phyloP scores from a whole-genome alignment of 176 grass and related monocot species.

The Elaeis guineensis region DNA sequence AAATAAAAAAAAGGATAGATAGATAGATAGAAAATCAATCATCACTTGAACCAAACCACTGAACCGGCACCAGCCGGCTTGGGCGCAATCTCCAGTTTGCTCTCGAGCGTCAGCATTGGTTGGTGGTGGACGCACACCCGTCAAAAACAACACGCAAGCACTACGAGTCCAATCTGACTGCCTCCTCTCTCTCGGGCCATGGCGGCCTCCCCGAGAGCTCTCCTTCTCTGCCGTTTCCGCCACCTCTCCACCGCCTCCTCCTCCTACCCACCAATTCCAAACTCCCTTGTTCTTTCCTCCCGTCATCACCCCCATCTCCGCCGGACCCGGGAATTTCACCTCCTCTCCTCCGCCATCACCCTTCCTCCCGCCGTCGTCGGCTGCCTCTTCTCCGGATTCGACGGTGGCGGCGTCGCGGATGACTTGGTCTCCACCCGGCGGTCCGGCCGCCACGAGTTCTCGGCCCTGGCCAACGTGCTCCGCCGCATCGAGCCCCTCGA shows the following conservation, averaged over 20 bases:
- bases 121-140: slow-evolving; percentile 4
- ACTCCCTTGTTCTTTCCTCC: no score
- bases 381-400: slow-evolving; percentile 14
- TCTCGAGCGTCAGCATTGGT: slow-evolving; percentile 3
- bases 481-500: slow-evolving; percentile 33
- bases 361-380: slow-evolving; percentile 4
- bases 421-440: slow-evolving; percentile 22
- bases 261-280: no score
- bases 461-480: slow-evolving; percentile 18
- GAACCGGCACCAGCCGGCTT: no score
- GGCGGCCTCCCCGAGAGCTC: not conserved
- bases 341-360: not conserved
- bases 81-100: not conserved
- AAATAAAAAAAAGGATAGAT: no score
- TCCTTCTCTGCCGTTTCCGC: not conserved
- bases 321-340: not conserved
- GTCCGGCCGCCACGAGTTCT: slow-evolving; percentile 11
- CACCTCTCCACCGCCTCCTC: slow-evolving; percentile 6
- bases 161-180: no score
- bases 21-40: no score
- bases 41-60: no score
- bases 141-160: no score
- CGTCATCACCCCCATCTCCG: slow-evolving; percentile 6
- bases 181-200: no score
- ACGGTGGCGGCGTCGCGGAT: slow-evolving; percentile 19